Evolutionary conservation across 2,329 filamentous ascomycete genomes (phyloP), one percentile per base, ranked within the genome.

Genomic region (Acrodontium crateriforme): DNA sequence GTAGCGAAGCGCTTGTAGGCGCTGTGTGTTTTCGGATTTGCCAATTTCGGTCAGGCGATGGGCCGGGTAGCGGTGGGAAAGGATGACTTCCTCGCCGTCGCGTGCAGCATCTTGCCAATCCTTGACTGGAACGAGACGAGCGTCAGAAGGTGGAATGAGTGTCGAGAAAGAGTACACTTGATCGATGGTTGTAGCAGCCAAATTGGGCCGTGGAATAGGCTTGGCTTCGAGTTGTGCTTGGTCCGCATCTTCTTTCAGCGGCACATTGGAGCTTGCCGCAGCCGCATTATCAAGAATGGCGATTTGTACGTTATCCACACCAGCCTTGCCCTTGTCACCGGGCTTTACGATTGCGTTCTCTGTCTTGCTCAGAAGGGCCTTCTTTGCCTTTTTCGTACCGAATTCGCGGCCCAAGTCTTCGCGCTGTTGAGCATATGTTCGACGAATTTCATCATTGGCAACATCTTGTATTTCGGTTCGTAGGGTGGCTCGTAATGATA

Each of bases 321-420:
- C 67, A 18, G 56, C 55, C 15, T 63, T 55, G 29, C 49, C 54
- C 18, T 57, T 55, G n/a, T 61, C 52, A 30, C 56, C 45, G 52
- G 50, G 42, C 16, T 40, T 35, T 18, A 46, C 57, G 41, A 87
- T 82, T 11, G 78, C 77, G 46, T 85, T 84, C 43, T 79, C 66
- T 2, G 73, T 72, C 38, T 69, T 64, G 31, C 74, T 69, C 16
- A 67, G 63, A 41, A 89, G 72, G 1, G 72, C 77, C 58, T 85
- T 87, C 63, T 75, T 78, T 13, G 81, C 78, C 56, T 85, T 87
- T 60, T 81, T 84, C 15, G 80, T 87, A 51, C 82, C 82, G 46
- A 91, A 91, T 17, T 77, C 73, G 43, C 79, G 67, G 21, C 78
- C 79, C 9, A 91, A 71, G 2, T 75, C 70, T 42, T 73, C 75